Evolutionary conservation across 495 filamentous ascomycete species (phyloP).

Genomic region (Talaromyces proteolyticus): DNA sequence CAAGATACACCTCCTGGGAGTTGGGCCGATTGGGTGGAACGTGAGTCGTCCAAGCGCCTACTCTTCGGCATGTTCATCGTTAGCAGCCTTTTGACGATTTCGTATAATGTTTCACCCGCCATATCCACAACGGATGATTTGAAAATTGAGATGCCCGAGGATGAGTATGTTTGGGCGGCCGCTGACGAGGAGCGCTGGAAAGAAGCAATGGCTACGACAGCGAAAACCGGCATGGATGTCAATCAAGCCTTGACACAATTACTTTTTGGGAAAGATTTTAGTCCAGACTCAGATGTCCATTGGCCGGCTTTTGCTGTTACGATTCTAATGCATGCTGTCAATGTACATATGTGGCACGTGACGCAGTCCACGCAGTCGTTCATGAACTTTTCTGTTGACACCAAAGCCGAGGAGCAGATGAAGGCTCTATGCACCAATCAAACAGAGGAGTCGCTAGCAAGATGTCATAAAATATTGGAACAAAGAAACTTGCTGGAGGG

Average conservation of each 20-base stretch:
- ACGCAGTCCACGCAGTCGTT: constrained; percentile 10
- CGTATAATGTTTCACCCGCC: constrained; percentile 5
- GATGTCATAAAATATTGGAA: constrained; percentile 5
- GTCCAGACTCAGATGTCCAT: constrained; percentile 2
- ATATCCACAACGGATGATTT: constrained; percentile 7
- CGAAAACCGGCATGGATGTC: neutral
- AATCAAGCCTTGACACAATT: constrained; percentile 4
- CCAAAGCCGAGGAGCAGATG: constrained; percentile 7
- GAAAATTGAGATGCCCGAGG: constrained; percentile 5
- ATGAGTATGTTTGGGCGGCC: constrained; percentile 4
- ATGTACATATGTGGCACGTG: constrained; percentile 9
- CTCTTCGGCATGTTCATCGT: constrained; percentile 8
- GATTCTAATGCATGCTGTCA: constrained; percentile 8
- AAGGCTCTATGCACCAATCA: constrained; percentile 7
- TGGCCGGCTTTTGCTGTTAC: constrained; percentile 8
- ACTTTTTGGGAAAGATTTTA: constrained; percentile 7
- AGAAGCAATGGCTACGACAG: neutral
- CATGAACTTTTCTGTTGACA: constrained; percentile 6
- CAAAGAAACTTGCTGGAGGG: neutral
- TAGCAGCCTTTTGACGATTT: constrained; percentile 7
- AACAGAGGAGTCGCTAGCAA: constrained; percentile 4
- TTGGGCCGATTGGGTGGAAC: constrained; percentile 3
- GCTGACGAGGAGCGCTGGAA: constrained; percentile 3
- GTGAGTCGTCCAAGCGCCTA: constrained; percentile 8
- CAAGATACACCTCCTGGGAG: neutral